A percentile compares a stretch with the other conserved stretches of the same genome.
Conservation (phyloP, 2,329 filamentous ascomycete genomes). For the Mariannaea elegans region DNA sequence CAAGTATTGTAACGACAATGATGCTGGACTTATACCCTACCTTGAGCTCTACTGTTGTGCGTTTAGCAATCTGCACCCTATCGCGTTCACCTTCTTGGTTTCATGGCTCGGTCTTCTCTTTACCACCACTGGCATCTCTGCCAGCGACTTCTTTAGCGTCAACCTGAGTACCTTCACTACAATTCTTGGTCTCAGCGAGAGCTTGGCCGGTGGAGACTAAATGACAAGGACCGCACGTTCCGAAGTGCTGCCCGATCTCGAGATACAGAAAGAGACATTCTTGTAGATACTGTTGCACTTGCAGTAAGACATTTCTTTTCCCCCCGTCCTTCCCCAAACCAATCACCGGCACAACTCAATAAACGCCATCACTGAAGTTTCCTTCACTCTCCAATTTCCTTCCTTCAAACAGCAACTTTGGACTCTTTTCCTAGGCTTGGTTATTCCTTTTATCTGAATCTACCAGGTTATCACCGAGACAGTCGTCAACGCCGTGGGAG, state of each 20-base stretch:
- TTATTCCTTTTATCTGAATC: not conserved
- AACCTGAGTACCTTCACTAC: conserved; percentile 93
- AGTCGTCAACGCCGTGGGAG: not conserved
- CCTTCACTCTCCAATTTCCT: conserved; percentile 16
- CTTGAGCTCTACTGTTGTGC: conserved; percentile 90
- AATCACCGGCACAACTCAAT: too few species aligned
- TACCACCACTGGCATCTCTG: conserved; percentile 95
- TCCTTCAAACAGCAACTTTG: conserved; percentile 2
- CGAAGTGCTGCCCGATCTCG: too few species aligned
- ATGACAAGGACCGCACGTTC: too few species aligned
- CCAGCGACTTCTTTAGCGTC: conserved; percentile 98
- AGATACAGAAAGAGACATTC: too few species aligned
- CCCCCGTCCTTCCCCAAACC: too few species aligned
- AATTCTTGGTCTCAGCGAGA: conserved; percentile 93
- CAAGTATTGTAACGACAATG: conserved; percentile 84
- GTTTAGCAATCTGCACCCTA: conserved; percentile 70
- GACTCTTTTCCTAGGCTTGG: not conserved
- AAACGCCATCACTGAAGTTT: too few species aligned
- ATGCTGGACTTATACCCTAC: conserved; percentile 90
- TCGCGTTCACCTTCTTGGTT: conserved; percentile 82
- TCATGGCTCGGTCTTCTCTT: conserved; percentile 91
- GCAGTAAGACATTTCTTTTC: too few species aligned
- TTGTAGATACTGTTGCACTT: too few species aligned
- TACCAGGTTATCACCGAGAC: not conserved
- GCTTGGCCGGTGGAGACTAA: conserved; percentile 91